Evolutionary conservation across 2,329 filamentous ascomycete genomes (phyloP).

Genomic region (Penicillium sp.): DNA sequence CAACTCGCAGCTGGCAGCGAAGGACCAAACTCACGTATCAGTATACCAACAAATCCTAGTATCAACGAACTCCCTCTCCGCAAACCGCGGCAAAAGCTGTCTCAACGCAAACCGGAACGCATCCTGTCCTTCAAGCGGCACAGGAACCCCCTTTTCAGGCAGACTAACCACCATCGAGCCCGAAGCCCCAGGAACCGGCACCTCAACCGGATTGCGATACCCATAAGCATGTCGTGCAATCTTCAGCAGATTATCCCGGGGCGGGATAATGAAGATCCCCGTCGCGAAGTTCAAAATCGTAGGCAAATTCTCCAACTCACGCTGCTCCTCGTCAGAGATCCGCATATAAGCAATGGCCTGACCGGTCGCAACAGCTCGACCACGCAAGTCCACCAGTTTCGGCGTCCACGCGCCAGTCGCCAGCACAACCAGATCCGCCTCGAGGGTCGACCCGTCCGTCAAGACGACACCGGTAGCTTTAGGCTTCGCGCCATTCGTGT

Average conservation of each 20-base stretch:
- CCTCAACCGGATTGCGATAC: conserved; percentile 50
- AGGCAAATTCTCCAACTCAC: conserved; percentile 61
- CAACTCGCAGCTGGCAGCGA: neutral
- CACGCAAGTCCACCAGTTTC: conserved; percentile 71
- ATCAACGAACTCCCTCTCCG: conserved; percentile 57
- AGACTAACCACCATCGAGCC: conserved; percentile 38
- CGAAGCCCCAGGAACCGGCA: conserved; percentile 26
- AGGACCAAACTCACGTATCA: conserved; percentile 53
- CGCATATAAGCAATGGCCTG: conserved; percentile 77
- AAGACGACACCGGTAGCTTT: conserved; percentile 55
- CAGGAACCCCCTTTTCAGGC: conserved; percentile 34
- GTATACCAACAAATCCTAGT: conserved; percentile 74
- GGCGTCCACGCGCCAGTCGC: conserved; percentile 87
- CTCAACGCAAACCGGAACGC: conserved; percentile 61
- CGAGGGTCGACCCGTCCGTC: conserved; percentile 47
- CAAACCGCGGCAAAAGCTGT: conserved; percentile 60
- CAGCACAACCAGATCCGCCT: conserved; percentile 71
- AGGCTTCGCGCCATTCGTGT: conserved; percentile 19
- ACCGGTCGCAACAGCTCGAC: conserved; percentile 74
- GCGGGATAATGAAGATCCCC: conserved; percentile 57
- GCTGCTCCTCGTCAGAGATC: conserved; percentile 69
- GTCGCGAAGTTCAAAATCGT: conserved; percentile 53
- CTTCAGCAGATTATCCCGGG: conserved; percentile 59
- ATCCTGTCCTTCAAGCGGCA: conserved; percentile 56
- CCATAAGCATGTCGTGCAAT: conserved; percentile 68